Evolutionary conservation across 2,329 filamentous ascomycete genomes (phyloP).

Genomic region (Cladophialophora chaetospira): DNA sequence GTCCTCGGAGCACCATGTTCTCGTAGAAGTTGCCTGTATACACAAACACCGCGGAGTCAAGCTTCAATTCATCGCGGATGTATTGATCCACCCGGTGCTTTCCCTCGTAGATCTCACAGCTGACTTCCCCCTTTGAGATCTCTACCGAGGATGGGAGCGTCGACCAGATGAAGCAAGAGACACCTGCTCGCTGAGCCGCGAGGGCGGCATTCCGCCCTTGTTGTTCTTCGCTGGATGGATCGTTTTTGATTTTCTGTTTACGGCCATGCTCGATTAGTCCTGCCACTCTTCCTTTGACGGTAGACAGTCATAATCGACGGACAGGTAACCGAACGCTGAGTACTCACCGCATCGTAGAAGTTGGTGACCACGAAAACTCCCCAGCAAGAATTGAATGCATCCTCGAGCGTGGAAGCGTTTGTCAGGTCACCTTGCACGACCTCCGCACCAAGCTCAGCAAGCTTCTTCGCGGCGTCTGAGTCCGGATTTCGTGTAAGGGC

Average conservation of each 20-base stretch:
- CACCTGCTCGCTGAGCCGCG: conserved; percentile 17
- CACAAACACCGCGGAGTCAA: conserved; percentile 28
- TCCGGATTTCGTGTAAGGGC: conserved; percentile 35
- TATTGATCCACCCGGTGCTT: conserved; percentile 31
- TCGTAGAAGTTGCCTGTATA: conserved; percentile 33
- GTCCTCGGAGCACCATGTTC: conserved; percentile 22
- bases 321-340: too few relatives aligned
- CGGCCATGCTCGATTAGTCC: too few relatives aligned
- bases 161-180: conserved; percentile 26
- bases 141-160: conserved; percentile 21
- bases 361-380: conserved; percentile 29
- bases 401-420: conserved; percentile 12
- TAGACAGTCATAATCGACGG: too few relatives aligned
- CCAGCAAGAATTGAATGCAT: conserved; percentile 23
- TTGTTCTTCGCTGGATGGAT: conserved; percentile 26
- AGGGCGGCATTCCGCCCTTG: conserved; percentile 22
- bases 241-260: conserved; percentile 18
- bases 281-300: too few relatives aligned
- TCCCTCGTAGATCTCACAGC: conserved; percentile 28
- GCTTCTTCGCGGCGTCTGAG: conserved; percentile 29
- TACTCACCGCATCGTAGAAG: conserved; percentile 24
- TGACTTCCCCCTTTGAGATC: conserved; percentile 20
- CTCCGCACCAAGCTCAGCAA: conserved; percentile 33
- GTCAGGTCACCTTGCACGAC: conserved; percentile 35
- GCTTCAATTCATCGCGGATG: conserved; percentile 24